These are phyloP conservation scores for Evernia prunastri DNA, from an alignment of 495 filamentous ascomycete genomes.

Conservation along the genomic window DNA sequence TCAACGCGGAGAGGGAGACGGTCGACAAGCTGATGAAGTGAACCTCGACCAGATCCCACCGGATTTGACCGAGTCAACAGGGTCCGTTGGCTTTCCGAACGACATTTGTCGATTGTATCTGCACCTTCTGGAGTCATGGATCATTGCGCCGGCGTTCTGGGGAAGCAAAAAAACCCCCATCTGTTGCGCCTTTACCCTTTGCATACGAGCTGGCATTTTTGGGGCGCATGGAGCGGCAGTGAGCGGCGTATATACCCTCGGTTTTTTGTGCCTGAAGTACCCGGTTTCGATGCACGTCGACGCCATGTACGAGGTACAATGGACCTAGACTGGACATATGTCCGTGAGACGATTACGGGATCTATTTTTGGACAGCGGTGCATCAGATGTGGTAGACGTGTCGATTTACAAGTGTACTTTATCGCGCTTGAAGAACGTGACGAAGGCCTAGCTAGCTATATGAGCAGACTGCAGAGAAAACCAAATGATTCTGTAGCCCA, in stretches of 20 bases:
- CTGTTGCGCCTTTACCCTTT: neutral
- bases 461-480: neutral
- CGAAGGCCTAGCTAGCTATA: too few relatives aligned
- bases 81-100: neutral
- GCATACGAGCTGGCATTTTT: neutral
- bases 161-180: neutral
- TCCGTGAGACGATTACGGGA: neutral
- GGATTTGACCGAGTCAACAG: neutral
- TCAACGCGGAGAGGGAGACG: conserved; percentile 52
- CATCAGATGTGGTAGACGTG: neutral
- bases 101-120: neutral
- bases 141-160: conserved; percentile 9
- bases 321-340: neutral
- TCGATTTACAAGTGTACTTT: neutral
- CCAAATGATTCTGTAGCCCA: neutral
- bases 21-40: conserved; percentile 40
- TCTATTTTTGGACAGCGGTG: neutral
- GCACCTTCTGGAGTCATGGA: neutral
- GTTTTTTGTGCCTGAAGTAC: neutral
- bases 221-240: neutral
- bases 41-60: neutral
- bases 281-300: neutral
- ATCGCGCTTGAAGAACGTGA: neutral
- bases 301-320: neutral
- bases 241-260: conserved; percentile 2